Percentiles rank a stretch among this genome's conserved stretches.
These are phyloP conservation scores for Leishmania amazonensis DNA, from an alignment of 208 protist species.

Conservation along the genomic window DNA sequence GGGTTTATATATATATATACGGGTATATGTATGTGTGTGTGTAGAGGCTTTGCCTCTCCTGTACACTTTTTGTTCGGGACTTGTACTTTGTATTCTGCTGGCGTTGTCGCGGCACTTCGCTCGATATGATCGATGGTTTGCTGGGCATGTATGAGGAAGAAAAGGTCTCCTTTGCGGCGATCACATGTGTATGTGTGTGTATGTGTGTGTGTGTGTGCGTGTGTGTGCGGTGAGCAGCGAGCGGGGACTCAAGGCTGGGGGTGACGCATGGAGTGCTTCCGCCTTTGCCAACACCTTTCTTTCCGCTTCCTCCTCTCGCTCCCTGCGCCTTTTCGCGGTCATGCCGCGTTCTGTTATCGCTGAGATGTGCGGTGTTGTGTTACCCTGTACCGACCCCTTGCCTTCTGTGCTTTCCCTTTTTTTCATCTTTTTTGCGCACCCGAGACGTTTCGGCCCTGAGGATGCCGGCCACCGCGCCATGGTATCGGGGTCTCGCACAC, in stretches of 20 bases:
- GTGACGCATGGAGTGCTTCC: neutral
- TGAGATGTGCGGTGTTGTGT: neutral
- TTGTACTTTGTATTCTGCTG: too few relatives aligned
- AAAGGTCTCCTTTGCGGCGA: neutral
- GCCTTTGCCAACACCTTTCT: neutral
- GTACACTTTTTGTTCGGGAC: neutral
- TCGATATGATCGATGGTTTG: neutral
- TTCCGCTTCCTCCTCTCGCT: neutral
- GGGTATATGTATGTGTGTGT: neutral
- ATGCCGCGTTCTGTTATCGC: too few relatives aligned
- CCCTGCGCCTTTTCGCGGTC: too few relatives aligned
- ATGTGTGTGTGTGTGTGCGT: neutral
- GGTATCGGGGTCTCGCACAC: neutral
- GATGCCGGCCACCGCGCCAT: neutral
- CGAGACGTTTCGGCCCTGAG: neutral
- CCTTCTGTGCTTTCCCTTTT: neutral
- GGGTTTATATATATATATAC: too few relatives aligned
- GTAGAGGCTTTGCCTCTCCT: neutral
- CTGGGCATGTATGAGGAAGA: neutral
- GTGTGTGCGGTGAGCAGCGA: neutral
- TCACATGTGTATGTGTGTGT: neutral
- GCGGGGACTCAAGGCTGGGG: too few relatives aligned
- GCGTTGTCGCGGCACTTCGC: neutral
- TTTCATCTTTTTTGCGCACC: too few relatives aligned
- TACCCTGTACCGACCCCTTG: neutral